A percentile compares a stretch with the other conserved stretches of the same genome.
These are phyloP conservation scores for Trichoderma arundinaceum DNA, from an alignment of 2,329 filamentous ascomycete species.

Conservation along the genomic window DNA sequence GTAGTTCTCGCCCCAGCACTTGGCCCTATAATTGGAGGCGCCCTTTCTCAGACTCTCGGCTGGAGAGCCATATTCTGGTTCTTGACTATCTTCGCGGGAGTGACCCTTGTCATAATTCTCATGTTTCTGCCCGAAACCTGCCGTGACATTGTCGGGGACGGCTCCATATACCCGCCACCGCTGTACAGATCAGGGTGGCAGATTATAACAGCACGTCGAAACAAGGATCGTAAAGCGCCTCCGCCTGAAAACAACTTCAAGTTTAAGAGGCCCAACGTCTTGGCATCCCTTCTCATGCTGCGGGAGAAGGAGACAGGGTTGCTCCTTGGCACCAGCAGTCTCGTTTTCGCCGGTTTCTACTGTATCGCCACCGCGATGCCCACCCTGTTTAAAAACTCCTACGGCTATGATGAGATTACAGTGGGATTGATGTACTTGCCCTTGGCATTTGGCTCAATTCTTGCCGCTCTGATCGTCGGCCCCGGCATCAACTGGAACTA, in stretches of 20 bases:
- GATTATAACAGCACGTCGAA: conserved; percentile 37
- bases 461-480: conserved; percentile 55
- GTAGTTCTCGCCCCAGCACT: conserved; percentile 55
- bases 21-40: conserved; percentile 64
- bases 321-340: conserved; percentile 51
- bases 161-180: conserved; percentile 51
- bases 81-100: conserved; percentile 53
- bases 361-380: conserved; percentile 54
- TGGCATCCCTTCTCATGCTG: conserved; percentile 50
- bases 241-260: conserved; percentile 39
- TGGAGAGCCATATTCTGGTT: conserved; percentile 70
- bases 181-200: conserved; percentile 47
- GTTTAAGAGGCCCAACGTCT: conserved; percentile 49
- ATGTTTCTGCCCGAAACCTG: conserved; percentile 62
- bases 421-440: conserved; percentile 62
- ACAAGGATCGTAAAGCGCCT: conserved; percentile 29
- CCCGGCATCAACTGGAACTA: conserved; percentile 71
- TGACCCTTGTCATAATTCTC: conserved; percentile 51
- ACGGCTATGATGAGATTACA: conserved; percentile 62
- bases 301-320: conserved; percentile 51
- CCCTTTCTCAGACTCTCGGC: conserved; percentile 61
- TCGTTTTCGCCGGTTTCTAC: conserved; percentile 59
- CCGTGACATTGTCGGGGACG: conserved; percentile 57
- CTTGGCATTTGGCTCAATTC: conserved; percentile 55
- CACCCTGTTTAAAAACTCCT: conserved; percentile 54